Evolutionary conservation across 2,329 filamentous ascomycete species (phyloP).

Genomic region (Exophiala viscosa): DNA sequence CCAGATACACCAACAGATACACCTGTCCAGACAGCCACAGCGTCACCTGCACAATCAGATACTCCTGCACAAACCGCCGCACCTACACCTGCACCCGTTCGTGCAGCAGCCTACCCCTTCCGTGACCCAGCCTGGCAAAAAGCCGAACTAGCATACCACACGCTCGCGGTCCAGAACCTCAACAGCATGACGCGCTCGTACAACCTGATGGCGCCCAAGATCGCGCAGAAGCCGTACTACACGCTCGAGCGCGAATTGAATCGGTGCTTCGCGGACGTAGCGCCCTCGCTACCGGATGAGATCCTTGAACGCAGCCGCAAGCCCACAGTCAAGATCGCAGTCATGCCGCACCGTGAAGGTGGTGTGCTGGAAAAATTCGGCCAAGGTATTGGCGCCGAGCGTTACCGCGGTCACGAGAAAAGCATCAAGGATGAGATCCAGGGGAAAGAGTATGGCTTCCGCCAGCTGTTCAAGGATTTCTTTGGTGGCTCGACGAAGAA

Average conservation of each 20-base stretch:
- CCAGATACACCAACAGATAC: slow-evolving; percentile 9
- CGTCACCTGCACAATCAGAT: slow-evolving; percentile 23
- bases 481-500: slow-evolving; percentile 41
- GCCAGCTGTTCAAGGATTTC: slow-evolving; percentile 83
- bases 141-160: slow-evolving; percentile 70
- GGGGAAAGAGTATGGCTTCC: slow-evolving; percentile 74
- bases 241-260: slow-evolving; percentile 75
- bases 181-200: slow-evolving; percentile 81
- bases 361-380: slow-evolving; percentile 61
- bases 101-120: slow-evolving; percentile 59
- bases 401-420: slow-evolving; percentile 45
- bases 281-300: slow-evolving; percentile 67
- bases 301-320: slow-evolving; percentile 66
- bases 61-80: slow-evolving; percentile 1
- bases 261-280: slow-evolving; percentile 80
- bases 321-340: slow-evolving; percentile 42
- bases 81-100: slow-evolving; percentile 19
- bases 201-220: slow-evolving; percentile 87
- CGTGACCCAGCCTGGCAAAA: slow-evolving; percentile 74
- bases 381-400: slow-evolving; percentile 35
- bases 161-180: slow-evolving; percentile 69
- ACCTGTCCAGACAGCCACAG: neutral
- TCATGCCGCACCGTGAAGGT: slow-evolving; percentile 41
- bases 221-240: slow-evolving; percentile 92
- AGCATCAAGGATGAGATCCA: slow-evolving; percentile 69